Conservation (phyloP, 805 yeast genomes). For the Zygosaccharomyces rouxii region DNA sequence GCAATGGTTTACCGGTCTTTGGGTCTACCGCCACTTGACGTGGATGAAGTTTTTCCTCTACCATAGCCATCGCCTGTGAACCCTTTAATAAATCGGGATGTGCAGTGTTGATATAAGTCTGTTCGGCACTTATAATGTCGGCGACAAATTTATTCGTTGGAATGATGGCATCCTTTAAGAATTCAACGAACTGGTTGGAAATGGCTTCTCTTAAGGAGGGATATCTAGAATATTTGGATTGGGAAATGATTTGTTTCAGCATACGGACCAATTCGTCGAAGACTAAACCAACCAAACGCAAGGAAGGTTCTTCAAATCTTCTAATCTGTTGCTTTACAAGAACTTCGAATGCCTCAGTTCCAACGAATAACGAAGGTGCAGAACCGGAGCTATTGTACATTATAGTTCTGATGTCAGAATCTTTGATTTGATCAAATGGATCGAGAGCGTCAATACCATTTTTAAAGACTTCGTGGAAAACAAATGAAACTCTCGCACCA, state of each 20-base stretch:
- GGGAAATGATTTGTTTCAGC: conserved; percentile 73
- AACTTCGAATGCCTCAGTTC: conserved; percentile 95
- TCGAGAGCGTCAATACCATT: conserved; percentile 89
- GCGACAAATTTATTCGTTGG: conserved; percentile 85
- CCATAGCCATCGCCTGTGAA: conserved; percentile 89
- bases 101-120: conserved; percentile 93
- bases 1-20: conserved; percentile 79
- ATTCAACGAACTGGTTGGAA: conserved; percentile 72
- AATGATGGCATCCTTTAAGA: conserved; percentile 66
- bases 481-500: conserved; percentile 96
- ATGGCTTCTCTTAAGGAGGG: conserved; percentile 88
- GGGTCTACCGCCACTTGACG: conserved; percentile 80
- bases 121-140: conserved; percentile 82
- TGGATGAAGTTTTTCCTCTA: conserved; percentile 71
- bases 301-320: conserved; percentile 90
- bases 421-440: conserved; percentile 95
- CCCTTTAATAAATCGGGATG: conserved; percentile 96
- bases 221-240: conserved; percentile 80
- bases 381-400: conserved; percentile 96
- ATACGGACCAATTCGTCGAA: conserved; percentile 94
- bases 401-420: conserved; percentile 92
- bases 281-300: conserved; percentile 82
- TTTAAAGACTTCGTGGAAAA: conserved; percentile 91
- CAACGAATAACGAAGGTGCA: conserved; percentile 92
- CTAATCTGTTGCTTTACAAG: conserved; percentile 89